Evolutionary conservation across 2,329 filamentous ascomycete genomes (phyloP).

Genomic region (Penicillium sp.): DNA sequence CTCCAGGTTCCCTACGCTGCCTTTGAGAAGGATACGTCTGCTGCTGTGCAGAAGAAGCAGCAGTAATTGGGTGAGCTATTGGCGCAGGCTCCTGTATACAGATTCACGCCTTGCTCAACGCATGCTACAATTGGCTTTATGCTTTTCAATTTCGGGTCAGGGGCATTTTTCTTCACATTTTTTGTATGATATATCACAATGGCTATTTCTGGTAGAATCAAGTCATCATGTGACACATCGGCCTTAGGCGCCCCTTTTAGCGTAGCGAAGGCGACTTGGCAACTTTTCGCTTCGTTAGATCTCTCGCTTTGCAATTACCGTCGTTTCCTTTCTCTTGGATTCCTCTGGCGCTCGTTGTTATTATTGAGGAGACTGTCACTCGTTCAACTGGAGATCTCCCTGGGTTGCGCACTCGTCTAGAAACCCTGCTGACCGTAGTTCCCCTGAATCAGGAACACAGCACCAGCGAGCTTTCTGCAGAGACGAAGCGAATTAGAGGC

Average conservation of each 20-base stretch:
- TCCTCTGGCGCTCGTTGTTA: constrained; percentile 5
- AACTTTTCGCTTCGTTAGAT: constrained; percentile 12
- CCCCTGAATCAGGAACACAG: constrained; percentile 11
- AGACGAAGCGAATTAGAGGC: background rate
- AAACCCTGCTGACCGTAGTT: background rate
- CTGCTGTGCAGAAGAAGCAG: constrained; percentile 81
- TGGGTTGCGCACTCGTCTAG: background rate
- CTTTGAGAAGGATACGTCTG: constrained; percentile 94
- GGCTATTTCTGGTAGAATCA: constrained; percentile 17
- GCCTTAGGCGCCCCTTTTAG: constrained; percentile 15
- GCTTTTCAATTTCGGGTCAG: constrained; percentile 6
- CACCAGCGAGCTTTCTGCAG: background rate
- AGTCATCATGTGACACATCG: constrained; percentile 23
- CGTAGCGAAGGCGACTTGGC: constrained; percentile 12
- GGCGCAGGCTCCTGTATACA: constrained; percentile 3
- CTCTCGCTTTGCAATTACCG: constrained; percentile 16
- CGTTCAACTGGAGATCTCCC: constrained; percentile 13
- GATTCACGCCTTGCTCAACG: constrained; percentile 10
- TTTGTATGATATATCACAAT: constrained; percentile 25
- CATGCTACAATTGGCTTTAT: constrained; percentile 12
- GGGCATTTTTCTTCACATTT: constrained; percentile 9
- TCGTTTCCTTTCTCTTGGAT: background rate
- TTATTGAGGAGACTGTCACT: constrained; percentile 11
- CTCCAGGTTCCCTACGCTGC: constrained; percentile 90
- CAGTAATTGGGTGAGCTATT: constrained; percentile 42